Evolutionary conservation across 108 stramenopile species (phyloP), one percentile per base, ranked within the genome.

Genomic region (Conticribra guillardii): DNA sequence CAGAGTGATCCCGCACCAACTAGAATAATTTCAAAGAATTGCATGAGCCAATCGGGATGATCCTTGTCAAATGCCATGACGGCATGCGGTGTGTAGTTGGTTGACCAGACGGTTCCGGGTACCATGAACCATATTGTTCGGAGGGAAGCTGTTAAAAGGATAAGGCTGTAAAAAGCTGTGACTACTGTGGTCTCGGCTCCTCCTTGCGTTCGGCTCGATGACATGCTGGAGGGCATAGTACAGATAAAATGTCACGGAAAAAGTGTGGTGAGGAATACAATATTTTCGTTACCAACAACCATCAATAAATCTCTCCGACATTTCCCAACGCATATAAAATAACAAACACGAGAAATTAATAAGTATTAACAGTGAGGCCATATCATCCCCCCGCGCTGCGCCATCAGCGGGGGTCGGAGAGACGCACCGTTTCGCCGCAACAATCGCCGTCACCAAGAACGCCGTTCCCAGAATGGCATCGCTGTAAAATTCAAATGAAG

Each of bases 151-250:
- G 97, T 96, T 29, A 91, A 55, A 15, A 97, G 65, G 45, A 98
- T 98, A 45, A 98, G 87, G 57, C 87, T 87, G 77, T 98, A 98
- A 64, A 98, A 97, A 56, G 96, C 96, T 28, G 94, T 97, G 23
- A 98, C 94, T 1, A 97, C 97, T 0, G 91, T 91, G 24, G 92
- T 96, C 82, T 96, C 95, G 22, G 85, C 90, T 33, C 95, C 92
- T 23, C 86, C 89, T 23, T 89, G 86, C 33, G 82, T 82, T 50
- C 87, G 72, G 22, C 85, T 89, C 70, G 82, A 87, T 26, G 81
- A 67, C 91, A 92, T 95, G 59, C 91, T 79, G 37, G 53, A 45
- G 21, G 11, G 18, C 16, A 14, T 4, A 2, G 60, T n/a, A 46
- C 17, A n/a, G n/a, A n/a, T n/a, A n/a, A n/a, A n/a, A n/a, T n/a